Evolutionary conservation across 257 asterid species (phyloP).

Genomic region (Lycium barbarum): DNA sequence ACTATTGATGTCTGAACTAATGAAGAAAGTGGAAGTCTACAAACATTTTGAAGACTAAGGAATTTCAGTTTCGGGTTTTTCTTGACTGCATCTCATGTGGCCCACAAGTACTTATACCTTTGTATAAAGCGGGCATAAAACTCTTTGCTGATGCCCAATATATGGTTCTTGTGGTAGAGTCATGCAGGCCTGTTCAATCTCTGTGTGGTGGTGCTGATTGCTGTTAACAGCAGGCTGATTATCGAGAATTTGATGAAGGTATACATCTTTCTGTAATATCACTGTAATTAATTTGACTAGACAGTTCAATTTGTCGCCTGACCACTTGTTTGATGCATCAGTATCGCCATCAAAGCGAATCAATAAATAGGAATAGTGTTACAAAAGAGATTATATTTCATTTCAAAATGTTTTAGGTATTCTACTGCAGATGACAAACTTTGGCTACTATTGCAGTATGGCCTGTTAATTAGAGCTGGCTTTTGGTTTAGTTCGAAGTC

Average conservation of each 20-base stretch:
- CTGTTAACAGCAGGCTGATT: conserved; percentile 96
- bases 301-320: background rate
- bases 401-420: background rate
- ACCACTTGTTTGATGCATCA: conserved; percentile 23
- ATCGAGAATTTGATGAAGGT: conserved; percentile 99
- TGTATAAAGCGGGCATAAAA: background rate
- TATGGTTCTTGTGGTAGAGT: conserved; percentile 69
- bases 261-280: conserved; percentile 28
- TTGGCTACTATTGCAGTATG: conserved; percentile 70
- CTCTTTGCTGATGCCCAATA: background rate
- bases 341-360: background rate
- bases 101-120: conserved; percentile 4
- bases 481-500: conserved; percentile 96
- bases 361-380: background rate
- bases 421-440: conserved; percentile 31
- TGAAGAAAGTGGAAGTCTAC: background rate
- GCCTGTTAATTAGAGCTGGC: conserved; percentile 81
- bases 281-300: conserved; percentile 26
- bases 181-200: conserved; percentile 99
- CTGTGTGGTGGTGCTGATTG: conserved; percentile 98
- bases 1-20: background rate
- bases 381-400: background rate
- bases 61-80: background rate
- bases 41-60: background rate
- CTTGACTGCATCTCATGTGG: conserved; percentile 27